Evolutionary conservation across 208 protist genomes (phyloP), one percentile per base, ranked within the genome.

Genomic region (Trypanosoma brucei): DNA sequence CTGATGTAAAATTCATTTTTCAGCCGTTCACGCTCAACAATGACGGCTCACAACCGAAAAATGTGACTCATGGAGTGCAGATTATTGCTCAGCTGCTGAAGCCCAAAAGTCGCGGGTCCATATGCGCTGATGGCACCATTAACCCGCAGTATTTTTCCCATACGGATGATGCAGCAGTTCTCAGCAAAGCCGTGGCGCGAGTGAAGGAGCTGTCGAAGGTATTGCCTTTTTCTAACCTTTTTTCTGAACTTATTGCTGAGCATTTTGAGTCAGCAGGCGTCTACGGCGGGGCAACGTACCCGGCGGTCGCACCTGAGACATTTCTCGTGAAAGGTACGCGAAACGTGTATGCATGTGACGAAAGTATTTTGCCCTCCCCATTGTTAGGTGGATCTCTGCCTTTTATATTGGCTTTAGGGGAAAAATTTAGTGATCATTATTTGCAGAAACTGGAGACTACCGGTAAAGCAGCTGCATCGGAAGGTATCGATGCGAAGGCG

Each of bases 1-100:
- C 84, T 8, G 77, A 91, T 49, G 79, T 89, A 5, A 76, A 84
- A 49, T 78, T 93, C 50, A 65, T 81, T 55, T 88, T 93, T 50
- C 87, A 93, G 68, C 87, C 87, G 30, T 93, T 93, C 58, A 93
- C 86, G 7, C 68, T 91, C 39, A 79, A 83, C 72, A 89, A 84
- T 67, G 81, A 86, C 53, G 87, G 83, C 49, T 76, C 65, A 13
- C 67, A 60, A 53, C 81, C 84, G 39, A 51, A 82, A 44, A 55
- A 66, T 1, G 78, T 73, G 30, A 65, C 63, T 72, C 87, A 93
- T 60, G 87, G 87, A 53, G 81, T 75, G 46, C 87, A 93, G 75
- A 89, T 93, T 40, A 58, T 83, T 52, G 71, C 83, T 0, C 83
- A 81, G 11, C 79, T 78, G 8, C n/a, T 88, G 44, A 78, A 76